Conservation (phyloP, 495 filamentous ascomycete genomes). For the Jackrogersella multiformis region DNA sequence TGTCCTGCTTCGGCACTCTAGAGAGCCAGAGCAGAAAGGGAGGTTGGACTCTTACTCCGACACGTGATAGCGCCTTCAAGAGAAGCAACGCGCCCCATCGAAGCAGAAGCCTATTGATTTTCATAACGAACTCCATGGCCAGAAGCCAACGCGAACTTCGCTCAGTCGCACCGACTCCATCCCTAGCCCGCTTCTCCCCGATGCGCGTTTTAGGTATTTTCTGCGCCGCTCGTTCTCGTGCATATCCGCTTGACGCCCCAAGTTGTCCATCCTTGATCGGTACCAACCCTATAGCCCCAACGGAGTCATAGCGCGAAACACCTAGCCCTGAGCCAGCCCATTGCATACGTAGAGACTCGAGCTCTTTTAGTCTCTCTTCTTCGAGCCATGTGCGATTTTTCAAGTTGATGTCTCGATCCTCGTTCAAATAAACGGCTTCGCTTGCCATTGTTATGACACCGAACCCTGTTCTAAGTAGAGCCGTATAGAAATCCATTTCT, state of each 20-base stretch:
- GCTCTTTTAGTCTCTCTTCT: conserved; percentile 73
- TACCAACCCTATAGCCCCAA: conserved; percentile 62
- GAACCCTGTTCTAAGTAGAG: conserved; percentile 85
- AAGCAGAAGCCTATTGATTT: conserved; percentile 72
- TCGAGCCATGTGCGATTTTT: conserved; percentile 91
- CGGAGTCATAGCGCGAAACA: conserved; percentile 56
- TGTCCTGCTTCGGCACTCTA: conserved; percentile 50
- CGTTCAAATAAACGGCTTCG: conserved; percentile 94
- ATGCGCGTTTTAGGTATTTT: conserved; percentile 59
- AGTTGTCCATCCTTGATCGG: conserved; percentile 57
- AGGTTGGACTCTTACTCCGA: conserved; percentile 71
- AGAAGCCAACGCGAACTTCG: conserved; percentile 76
- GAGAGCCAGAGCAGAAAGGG: conserved; percentile 67
- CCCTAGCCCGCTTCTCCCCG: conserved; percentile 57
- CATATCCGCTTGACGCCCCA: conserved; percentile 68
- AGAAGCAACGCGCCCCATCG: conserved; percentile 66
- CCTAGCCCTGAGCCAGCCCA: conserved; percentile 57
- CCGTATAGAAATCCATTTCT: conserved; percentile 95
- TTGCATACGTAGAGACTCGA: conserved; percentile 66
- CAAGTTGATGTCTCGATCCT: conserved; percentile 79
- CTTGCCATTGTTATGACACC: conserved; percentile 88
- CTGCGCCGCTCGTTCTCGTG: conserved; percentile 68
- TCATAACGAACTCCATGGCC: conserved; percentile 75
- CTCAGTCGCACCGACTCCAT: conserved; percentile 80
- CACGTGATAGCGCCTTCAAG: conserved; percentile 62